Base-by-base conservation (phyloP, 2,329 filamentous ascomycete genomes). In the Malbranchea cinnamomea region DNA sequence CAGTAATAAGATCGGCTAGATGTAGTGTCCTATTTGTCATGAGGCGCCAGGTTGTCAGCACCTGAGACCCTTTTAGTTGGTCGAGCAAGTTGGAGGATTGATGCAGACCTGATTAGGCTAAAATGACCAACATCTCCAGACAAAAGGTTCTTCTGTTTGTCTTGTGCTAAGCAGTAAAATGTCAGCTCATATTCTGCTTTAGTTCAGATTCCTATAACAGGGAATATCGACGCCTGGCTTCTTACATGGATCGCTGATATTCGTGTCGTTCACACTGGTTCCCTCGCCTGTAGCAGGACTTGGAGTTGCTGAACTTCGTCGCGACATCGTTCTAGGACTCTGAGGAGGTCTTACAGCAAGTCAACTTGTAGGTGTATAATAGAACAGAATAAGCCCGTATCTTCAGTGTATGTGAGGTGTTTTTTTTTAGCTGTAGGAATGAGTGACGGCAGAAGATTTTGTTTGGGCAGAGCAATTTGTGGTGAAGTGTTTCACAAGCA, bases 1-100 rank as follows among this genome's bases (percentile, higher is more conserved):
- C 59, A 33, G 60, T 64, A 27, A 64, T 59, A 28, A 62, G 44
- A 48, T 64, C 60, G n/a, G 60, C 60, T 31, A 64, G 53, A 43
- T 64, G 60, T 30, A 64, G 47, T 26, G 60, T 59, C 44, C 58
- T 62, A 34, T 32, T 26, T 24, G 31, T 13, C 18, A 38, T 34
- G 8, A n/a, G n/a, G n/a, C n/a, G n/a, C n/a, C n/a, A n/a, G n/a
- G n/a, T n/a, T n/a, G n/a, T n/a, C n/a, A n/a, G n/a, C n/a, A n/a
- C n/a, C n/a, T n/a, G n/a, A n/a, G n/a, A n/a, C n/a, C n/a, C n/a
- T n/a, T 12, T 35, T 34, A 5, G 11, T 23, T 33, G 20, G 13
- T 17, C n/a, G 26, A 19, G 17, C 15, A 13, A 10, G 22, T 19
- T 22, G n/a, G 17, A 14, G 20, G 15, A 12, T 10, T 4, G 31